Conservation (phyloP, 23 red algal genomes). For the Gracilaria caudata region DNA sequence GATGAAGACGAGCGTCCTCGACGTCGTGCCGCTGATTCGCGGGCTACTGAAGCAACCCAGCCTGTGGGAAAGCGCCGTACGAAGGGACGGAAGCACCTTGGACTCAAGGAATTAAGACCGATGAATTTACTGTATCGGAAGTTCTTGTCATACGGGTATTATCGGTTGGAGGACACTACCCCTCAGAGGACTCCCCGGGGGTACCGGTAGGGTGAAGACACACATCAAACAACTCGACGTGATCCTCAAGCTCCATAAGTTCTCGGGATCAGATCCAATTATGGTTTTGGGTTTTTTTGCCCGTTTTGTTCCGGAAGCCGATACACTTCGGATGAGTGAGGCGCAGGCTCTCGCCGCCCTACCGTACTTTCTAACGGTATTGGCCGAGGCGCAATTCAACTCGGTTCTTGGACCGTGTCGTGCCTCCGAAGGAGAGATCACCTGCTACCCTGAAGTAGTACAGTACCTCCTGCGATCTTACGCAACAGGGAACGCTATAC, state of each 20-base stretch:
- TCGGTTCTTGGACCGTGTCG: neutral
- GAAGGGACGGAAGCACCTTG: constrained; percentile 3
- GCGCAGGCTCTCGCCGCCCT: neutral
- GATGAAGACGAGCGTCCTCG: no score
- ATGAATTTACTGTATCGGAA: neutral
- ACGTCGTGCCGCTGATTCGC: no score
- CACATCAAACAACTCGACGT: neutral
- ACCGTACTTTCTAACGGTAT: neutral
- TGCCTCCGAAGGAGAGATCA: neutral
- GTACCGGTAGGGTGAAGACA: neutral
- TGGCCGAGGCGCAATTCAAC: neutral
- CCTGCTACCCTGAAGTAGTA: neutral
- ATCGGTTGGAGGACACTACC: neutral
- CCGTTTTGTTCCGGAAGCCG: neutral
- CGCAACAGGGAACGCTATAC: neutral
- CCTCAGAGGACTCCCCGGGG: neutral
- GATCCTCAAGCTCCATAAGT: neutral
- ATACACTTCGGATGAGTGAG: constrained; percentile 10
- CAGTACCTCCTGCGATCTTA: neutral
- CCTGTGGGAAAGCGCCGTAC: neutral
- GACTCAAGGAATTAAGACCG: neutral
- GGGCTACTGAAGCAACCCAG: no score
- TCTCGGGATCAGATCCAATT: neutral
- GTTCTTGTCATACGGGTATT: neutral
- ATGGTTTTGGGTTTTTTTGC: neutral